phyloP scores from a whole-genome alignment of 2,329 filamentous ascomycete genomes.

The Nannizzia gypsea region DNA sequence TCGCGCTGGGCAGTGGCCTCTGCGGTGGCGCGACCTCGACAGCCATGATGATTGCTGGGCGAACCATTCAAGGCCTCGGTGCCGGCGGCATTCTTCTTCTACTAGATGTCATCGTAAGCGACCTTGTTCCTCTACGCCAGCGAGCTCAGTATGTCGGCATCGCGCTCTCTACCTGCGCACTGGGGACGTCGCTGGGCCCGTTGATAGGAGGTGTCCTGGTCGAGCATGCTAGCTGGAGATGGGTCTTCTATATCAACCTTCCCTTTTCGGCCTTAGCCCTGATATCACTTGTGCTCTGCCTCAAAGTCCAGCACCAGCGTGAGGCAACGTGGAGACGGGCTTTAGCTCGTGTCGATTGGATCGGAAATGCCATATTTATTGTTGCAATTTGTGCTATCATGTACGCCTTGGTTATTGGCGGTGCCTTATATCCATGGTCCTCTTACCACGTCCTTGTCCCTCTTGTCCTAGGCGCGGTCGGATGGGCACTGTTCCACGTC shows the following conservation, averaged over 20 bases:
- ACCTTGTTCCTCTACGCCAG: constrained; percentile 38
- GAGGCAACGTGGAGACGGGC: background rate
- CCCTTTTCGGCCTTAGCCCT: constrained; percentile 41
- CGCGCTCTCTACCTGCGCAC: constrained; percentile 35
- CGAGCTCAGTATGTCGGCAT: constrained; percentile 37
- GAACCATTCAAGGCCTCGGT: constrained; percentile 40
- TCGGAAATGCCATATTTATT: constrained; percentile 3
- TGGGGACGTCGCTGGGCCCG: constrained; percentile 22
- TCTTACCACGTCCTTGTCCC: constrained; percentile 2
- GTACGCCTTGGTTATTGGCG: background rate
- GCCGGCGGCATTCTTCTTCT: constrained; percentile 39
- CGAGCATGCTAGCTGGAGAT: constrained; percentile 38
- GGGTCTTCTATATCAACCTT: constrained; percentile 46
- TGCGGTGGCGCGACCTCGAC: constrained; percentile 31
- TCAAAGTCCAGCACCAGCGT: constrained; percentile 10
- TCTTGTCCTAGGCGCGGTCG: constrained; percentile 5
- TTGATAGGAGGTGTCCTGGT: constrained; percentile 23
- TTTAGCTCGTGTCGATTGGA: constrained; percentile 3
- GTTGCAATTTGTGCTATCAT: background rate
- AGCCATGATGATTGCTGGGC: constrained; percentile 36
- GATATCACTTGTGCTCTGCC: constrained; percentile 20
- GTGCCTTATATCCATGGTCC: constrained; percentile 6
- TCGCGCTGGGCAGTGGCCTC: constrained; percentile 33
- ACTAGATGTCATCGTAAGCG: constrained; percentile 39
- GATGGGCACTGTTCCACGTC: background rate